Base-by-base conservation (phyloP, 2,329 filamentous ascomycete species). In the Trichoderma koningiopsis region DNA sequence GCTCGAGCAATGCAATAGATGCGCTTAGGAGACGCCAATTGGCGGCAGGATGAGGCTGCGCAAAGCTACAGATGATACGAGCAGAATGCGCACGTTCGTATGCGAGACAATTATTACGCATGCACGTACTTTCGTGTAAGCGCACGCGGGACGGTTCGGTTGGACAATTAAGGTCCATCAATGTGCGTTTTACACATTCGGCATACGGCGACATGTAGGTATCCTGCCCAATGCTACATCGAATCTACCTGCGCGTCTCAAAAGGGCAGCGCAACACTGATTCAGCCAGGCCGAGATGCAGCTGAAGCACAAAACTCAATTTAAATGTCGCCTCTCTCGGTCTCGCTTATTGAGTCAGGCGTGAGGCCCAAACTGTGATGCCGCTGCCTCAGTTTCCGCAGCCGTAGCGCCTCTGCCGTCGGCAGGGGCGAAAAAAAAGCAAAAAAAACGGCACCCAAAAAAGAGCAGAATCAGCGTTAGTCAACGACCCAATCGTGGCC, bases 391-490 rank as follows among this genome's bases (percentile, higher is more conserved):
- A 33, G 35, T 5, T 52, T 33, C 61, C 61, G 61, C 16, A 64
- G 47, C 14, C 31, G 33, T 56, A 52, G 62, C 62, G 62, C 62
- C 62, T 40, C 52, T 57, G 53, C 62, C 62, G 62, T 43, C 62
- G 52, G 62, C 62, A 65, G 62, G 62, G 62, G 62, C 62, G 19
- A 57, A 47, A 33, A 47, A 62, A 24, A 11, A 33, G 19, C 47
- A 43, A 35, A 33, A 57, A 43, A 31, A 22, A 22, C 3, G 16
- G 22, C 40, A 43, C 16, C 16, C 43, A 19, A 8, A 10, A 56
- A 22, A 6, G 24, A 37, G n/a, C 33, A 52, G 33, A 52, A 62
- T 14, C 11, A 14, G 14, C 1, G 33, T 35, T 35, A 3, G 13
- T 35, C 33, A 35, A 13, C 33, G 33, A 11, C 33, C 5, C 33